phyloP scores from a whole-genome alignment of 139 green algal genomes.

The Haematococcus sp. region DNA sequence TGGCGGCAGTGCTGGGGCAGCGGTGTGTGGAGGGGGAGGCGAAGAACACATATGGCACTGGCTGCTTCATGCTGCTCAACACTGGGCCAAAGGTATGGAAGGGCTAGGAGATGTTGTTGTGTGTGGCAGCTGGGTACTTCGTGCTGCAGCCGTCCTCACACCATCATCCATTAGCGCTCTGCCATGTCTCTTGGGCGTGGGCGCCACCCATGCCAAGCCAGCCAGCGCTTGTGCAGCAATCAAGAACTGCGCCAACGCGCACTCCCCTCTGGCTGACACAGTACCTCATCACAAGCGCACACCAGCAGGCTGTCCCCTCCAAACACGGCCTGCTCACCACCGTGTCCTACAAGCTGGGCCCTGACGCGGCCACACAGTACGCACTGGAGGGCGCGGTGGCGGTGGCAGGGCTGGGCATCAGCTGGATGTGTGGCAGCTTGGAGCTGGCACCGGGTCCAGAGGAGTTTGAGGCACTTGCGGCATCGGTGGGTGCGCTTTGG shows the following conservation, averaged over 20 bases:
- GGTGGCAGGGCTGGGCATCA: conserved; percentile 77
- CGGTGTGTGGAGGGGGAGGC: conserved; percentile 74
- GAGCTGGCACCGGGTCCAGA: conserved; percentile 54
- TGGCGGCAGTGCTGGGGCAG: conserved; percentile 91
- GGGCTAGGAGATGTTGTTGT: background rate
- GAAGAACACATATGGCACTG: conserved; percentile 99
- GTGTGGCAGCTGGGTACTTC: conserved; percentile 15
- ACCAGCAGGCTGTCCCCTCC: conserved; percentile 51
- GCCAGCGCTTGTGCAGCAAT: no score
- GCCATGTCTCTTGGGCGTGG: no score
- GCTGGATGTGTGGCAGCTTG: conserved; percentile 85
- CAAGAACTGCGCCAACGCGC: no score
- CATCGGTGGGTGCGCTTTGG: no score
- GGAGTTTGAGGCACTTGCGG: background rate
- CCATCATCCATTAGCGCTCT: no score
- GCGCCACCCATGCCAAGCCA: no score
- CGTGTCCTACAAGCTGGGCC: conserved; percentile 82
- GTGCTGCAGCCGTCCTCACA: no score
- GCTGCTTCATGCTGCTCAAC: conserved; percentile 92
- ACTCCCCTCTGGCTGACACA: no score
- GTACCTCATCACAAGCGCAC: no score
- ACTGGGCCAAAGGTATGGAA: background rate
- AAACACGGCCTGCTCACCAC: conserved; percentile 91
- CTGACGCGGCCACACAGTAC: conserved; percentile 57
- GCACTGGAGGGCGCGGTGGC: conserved; percentile 90